phyloP scores from a whole-genome alignment of 2,329 filamentous ascomycete species.

The Venturiaceae sp. region DNA sequence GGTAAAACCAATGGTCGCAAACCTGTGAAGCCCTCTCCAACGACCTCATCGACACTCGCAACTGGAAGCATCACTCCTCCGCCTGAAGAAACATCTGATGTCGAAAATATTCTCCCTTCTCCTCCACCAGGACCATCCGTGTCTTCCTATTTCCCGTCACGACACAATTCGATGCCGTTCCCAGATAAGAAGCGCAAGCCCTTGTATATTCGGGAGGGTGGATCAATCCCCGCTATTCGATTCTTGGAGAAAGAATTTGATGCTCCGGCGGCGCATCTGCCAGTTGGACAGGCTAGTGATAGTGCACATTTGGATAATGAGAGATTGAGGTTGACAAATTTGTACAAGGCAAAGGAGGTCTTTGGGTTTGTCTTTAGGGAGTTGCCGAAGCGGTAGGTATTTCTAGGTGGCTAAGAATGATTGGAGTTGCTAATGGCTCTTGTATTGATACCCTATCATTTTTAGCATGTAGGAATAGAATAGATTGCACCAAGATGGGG shows the following conservation, averaged over 20 bases:
- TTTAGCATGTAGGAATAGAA: too few relatives aligned
- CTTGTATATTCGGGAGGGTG: constrained; percentile 90
- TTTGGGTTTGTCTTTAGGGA: constrained; percentile 76
- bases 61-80: constrained; percentile 28
- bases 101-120: constrained; percentile 13
- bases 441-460: too few relatives aligned
- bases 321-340: constrained; percentile 74
- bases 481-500: too few relatives aligned
- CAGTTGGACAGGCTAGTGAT: constrained; percentile 91
- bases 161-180: background rate
- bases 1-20: constrained; percentile 4
- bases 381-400: constrained; percentile 25
- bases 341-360: constrained; percentile 87
- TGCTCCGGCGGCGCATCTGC: constrained; percentile 84
- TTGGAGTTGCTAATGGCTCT: too few relatives aligned
- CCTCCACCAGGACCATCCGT: constrained; percentile 24
- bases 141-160: constrained; percentile 9
- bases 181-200: constrained; percentile 42
- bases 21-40: constrained; percentile 29
- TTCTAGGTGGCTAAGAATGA: too few relatives aligned
- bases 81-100: background rate
- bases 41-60: constrained; percentile 43
- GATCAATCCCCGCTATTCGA: constrained; percentile 86
- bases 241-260: constrained; percentile 92
- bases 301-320: constrained; percentile 93